These are phyloP conservation scores for Backusella tarrabulga DNA, from an alignment of 192 early-diverging fungal genomes.

Conservation along the genomic window DNA sequence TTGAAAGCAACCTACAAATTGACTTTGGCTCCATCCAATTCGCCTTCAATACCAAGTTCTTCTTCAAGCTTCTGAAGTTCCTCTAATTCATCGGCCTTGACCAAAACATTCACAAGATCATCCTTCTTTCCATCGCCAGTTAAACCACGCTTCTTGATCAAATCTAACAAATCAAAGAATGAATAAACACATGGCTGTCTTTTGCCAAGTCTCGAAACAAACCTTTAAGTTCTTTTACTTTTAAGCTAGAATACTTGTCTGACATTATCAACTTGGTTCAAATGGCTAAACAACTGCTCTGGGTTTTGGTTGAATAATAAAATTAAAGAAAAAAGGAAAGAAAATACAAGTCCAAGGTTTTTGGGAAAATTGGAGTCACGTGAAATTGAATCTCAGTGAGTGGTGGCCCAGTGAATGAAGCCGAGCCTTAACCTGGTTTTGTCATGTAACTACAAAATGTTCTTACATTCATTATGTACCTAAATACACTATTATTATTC, in stretches of 20 bases:
- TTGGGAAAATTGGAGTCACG: too few species aligned
- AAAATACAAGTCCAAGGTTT: too few species aligned
- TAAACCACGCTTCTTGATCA: neutral
- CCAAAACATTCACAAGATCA: neutral
- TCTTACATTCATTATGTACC: too few species aligned
- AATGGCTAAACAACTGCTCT: too few species aligned
- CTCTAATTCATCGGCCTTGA: neutral
- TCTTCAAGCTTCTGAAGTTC: neutral
- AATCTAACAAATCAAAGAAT: neutral
- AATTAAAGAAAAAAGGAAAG: too few species aligned
- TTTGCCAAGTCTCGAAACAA: neutral
- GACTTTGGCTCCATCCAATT: neutral
- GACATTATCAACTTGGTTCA: neutral
- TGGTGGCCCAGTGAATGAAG: too few species aligned
- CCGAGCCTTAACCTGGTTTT: too few species aligned
- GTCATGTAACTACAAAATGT: too few species aligned
- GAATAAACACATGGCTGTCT: neutral
- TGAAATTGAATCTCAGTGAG: too few species aligned
- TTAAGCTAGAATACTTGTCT: neutral
- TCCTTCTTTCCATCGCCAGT: neutral
- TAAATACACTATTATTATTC: too few species aligned
- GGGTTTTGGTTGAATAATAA: too few species aligned
- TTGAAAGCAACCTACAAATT: neutral
- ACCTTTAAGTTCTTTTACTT: neutral
- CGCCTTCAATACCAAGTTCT: neutral